These are phyloP conservation scores for Acanthamoeba lenticulata DNA, from an alignment of 208 protist genomes.

Conservation along the genomic window DNA sequence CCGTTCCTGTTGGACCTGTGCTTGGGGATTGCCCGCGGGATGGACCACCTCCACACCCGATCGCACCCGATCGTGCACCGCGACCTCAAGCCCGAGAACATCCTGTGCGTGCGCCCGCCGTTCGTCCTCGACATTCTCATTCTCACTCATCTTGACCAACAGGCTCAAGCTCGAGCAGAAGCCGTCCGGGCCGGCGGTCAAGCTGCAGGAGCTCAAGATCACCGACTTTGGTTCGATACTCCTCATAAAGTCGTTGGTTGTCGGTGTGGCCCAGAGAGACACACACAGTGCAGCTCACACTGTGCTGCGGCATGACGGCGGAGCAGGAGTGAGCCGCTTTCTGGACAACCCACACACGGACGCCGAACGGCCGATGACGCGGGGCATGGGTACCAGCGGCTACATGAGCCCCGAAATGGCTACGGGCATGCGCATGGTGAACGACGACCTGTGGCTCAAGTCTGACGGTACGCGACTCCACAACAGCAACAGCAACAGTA, in stretches of 20 bases:
- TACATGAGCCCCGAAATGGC: constrained; percentile 7
- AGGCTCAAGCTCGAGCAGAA: not conserved
- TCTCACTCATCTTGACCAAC: not conserved
- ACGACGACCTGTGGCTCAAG: constrained; percentile 19
- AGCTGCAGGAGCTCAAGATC: not conserved
- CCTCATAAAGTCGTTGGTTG: too few species aligned
- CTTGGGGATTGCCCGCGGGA: not conserved
- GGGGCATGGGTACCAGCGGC: not conserved
- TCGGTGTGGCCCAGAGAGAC: too few species aligned
- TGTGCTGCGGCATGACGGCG: too few species aligned
- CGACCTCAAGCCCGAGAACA: not conserved
- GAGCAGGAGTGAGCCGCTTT: not conserved
- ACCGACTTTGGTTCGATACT: constrained; percentile 31
- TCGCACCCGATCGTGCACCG: not conserved
- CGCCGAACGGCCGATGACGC: not conserved
- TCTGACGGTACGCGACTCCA: not conserved
- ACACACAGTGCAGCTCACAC: too few species aligned
- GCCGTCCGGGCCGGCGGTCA: not conserved
- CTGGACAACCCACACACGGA: not conserved
- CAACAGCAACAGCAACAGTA: too few species aligned
- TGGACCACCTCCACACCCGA: not conserved
- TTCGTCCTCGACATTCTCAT: not conserved
- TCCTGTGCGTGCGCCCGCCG: not conserved
- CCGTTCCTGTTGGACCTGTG: not conserved
- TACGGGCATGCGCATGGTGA: not conserved